A percentile compares a stretch with the other conserved stretches of the same genome.
These are phyloP conservation scores for Colletotrichum spinosum DNA, from an alignment of 2,329 filamentous ascomycete genomes.

Conservation along the genomic window DNA sequence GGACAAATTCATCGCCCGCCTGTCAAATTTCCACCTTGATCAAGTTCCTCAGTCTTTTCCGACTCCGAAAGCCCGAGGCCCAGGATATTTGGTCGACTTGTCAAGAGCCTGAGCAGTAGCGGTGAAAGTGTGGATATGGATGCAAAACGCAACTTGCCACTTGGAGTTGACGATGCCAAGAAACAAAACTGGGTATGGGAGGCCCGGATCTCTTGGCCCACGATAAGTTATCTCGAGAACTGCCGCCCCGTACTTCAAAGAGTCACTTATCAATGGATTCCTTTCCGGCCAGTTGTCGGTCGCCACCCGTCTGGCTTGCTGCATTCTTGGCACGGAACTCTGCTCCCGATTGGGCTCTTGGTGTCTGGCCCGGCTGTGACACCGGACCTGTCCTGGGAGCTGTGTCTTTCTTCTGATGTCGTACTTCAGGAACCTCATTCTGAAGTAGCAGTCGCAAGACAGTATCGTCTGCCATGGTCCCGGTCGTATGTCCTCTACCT, in stretches of 20 bases:
- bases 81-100: no score
- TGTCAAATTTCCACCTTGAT: background rate
- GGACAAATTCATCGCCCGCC: slow-evolving; percentile 2
- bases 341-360: background rate
- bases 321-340: slow-evolving; percentile 12
- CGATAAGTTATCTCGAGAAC: slow-evolving; percentile 9
- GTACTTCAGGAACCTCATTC: no score
- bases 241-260: background rate
- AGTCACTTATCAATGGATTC: background rate
- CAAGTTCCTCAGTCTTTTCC: background rate
- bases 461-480: no score
- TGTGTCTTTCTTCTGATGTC: no score
- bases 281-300: background rate
- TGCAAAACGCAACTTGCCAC: background rate
- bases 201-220: slow-evolving; percentile 26
- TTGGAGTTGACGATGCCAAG: slow-evolving; percentile 21
- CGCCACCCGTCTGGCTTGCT: background rate
- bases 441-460: no score
- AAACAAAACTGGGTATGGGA: background rate
- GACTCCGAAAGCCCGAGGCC: background rate
- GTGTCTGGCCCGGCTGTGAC: no score
- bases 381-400: no score
- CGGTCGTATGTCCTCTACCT: no score
- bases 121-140: slow-evolving; percentile 11
- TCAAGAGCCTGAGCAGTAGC: background rate